Percentiles rank a stretch among this genome's conserved stretches.
Conservation (phyloP, 1,284 basidiomycete species). For the Ganoderma resinaceum region DNA sequence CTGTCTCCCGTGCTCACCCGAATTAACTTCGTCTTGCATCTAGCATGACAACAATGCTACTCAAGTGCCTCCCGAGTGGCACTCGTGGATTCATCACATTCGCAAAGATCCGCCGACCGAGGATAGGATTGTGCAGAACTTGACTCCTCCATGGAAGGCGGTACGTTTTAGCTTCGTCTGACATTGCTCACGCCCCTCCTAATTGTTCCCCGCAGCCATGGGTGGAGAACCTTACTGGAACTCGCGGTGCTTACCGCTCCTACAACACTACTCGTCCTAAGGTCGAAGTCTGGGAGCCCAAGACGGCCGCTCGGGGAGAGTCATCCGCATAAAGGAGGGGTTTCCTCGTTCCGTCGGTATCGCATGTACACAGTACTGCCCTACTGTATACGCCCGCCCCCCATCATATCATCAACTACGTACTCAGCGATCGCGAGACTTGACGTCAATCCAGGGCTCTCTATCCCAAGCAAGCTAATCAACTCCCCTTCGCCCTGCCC, state of each 20-base stretch:
- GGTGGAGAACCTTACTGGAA: slow-evolving; percentile 90
- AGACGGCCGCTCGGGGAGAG: slow-evolving; percentile 57
- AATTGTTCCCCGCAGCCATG: slow-evolving; percentile 60
- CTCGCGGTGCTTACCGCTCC: slow-evolving; percentile 84
- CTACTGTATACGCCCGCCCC: slow-evolving; percentile 27
- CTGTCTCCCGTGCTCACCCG: neutral
- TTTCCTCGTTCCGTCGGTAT: neutral
- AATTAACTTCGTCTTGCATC: neutral
- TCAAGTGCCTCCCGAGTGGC: slow-evolving; percentile 94
- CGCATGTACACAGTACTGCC: slow-evolving; percentile 11
- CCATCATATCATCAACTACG: slow-evolving; percentile 67
- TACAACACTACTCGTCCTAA: slow-evolving; percentile 91
- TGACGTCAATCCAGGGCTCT: slow-evolving; percentile 80
- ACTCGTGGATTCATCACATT: slow-evolving; percentile 93
- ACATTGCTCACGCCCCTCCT: slow-evolving; percentile 6
- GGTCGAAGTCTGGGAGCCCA: slow-evolving; percentile 85
- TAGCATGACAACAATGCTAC: slow-evolving; percentile 89
- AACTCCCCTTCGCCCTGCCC: slow-evolving; percentile 51
- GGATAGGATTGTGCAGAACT: slow-evolving; percentile 74
- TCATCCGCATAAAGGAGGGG: slow-evolving; percentile 20
- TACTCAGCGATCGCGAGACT: slow-evolving; percentile 78
- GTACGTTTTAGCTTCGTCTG: slow-evolving; percentile 55
- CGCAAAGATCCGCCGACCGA: slow-evolving; percentile 80
- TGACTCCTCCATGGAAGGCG: slow-evolving; percentile 81
- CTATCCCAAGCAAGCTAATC: slow-evolving; percentile 81